These are phyloP conservation scores for Plectranthus barbatus DNA, from an alignment of 257 asterid species.

Conservation along the genomic window DNA sequence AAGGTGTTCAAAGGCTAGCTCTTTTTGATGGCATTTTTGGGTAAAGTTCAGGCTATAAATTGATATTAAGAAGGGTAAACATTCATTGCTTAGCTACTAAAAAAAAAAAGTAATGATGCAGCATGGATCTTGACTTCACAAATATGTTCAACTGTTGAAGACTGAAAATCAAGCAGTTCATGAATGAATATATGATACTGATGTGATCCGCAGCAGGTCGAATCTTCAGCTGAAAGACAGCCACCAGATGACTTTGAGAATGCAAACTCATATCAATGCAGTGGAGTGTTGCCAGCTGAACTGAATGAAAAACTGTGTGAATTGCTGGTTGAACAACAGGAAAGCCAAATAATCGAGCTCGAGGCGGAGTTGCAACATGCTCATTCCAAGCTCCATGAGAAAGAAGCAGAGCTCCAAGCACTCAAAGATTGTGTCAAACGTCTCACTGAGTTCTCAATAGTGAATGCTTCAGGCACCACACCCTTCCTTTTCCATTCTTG, in stretches of 20 bases:
- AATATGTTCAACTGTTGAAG: neutral
- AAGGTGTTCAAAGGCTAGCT: no score
- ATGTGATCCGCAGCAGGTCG: constrained; percentile 29
- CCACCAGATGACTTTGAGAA: constrained; percentile 13
- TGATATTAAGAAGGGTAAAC: no score
- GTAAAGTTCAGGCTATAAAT: no score
- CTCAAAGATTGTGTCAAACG: constrained; percentile 67
- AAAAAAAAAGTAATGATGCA: no score
- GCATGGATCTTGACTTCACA: neutral
- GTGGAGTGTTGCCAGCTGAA: constrained; percentile 49
- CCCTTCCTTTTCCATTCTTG: no score
- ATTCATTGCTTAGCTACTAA: no score
- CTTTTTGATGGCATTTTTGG: no score
- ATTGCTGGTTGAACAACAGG: constrained; percentile 60
- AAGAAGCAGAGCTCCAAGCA: constrained; percentile 68
- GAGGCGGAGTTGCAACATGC: constrained; percentile 45
- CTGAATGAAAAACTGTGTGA: constrained; percentile 51
- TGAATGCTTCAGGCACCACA: neutral
- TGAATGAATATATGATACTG: neutral
- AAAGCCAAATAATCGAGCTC: constrained; percentile 51
- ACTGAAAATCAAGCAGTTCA: neutral
- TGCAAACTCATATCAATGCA: constrained; percentile 14
- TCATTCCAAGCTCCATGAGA: constrained; percentile 51
- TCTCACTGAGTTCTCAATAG: constrained; percentile 48
- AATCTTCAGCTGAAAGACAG: constrained; percentile 15